Conservation (phyloP, 257 asterid species). For the Petunia axillaris region DNA sequence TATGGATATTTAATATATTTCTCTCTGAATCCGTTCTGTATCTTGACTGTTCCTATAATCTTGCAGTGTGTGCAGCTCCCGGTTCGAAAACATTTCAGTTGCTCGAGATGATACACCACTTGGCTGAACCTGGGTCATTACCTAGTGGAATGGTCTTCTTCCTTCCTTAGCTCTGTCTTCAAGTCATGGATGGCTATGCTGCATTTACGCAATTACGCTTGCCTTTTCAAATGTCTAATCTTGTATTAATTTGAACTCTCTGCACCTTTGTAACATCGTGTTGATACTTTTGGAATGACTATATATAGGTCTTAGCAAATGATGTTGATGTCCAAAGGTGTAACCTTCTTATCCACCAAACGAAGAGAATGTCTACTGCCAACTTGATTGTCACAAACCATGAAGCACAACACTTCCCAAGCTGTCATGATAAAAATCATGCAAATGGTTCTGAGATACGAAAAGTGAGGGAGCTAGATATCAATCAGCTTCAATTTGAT, state of each 20-base stretch:
- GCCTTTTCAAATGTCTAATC: slow-evolving; percentile 5
- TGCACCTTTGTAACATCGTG: not conserved
- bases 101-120: slow-evolving; percentile 76
- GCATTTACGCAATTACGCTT: not conserved
- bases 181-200: not conserved
- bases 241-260: not conserved
- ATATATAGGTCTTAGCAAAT: slow-evolving; percentile 67
- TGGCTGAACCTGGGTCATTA: slow-evolving; percentile 60
- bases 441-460: slow-evolving; percentile 41
- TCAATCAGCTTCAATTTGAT: slow-evolving; percentile 72
- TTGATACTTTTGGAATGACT: not conserved
- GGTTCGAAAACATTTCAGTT: slow-evolving; percentile 83
- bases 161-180: slow-evolving; percentile 25
- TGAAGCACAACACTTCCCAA: slow-evolving; percentile 85
- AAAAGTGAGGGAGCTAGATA: slow-evolving; percentile 35
- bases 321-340: slow-evolving; percentile 84
- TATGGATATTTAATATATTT: slow-evolving; percentile 8
- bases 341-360: slow-evolving; percentile 84
- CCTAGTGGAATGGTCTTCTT: slow-evolving; percentile 71
- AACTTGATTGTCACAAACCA: slow-evolving; percentile 87
- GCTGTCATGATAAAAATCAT: slow-evolving; percentile 54
- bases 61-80: slow-evolving; percentile 91
- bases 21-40: slow-evolving; percentile 24
- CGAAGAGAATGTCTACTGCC: slow-evolving; percentile 83
- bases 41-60: slow-evolving; percentile 36